A percentile compares a stretch with the other conserved stretches of the same genome.
Conservation (phyloP, 2,329 filamentous ascomycete genomes). For the Epichloe elymi region DNA sequence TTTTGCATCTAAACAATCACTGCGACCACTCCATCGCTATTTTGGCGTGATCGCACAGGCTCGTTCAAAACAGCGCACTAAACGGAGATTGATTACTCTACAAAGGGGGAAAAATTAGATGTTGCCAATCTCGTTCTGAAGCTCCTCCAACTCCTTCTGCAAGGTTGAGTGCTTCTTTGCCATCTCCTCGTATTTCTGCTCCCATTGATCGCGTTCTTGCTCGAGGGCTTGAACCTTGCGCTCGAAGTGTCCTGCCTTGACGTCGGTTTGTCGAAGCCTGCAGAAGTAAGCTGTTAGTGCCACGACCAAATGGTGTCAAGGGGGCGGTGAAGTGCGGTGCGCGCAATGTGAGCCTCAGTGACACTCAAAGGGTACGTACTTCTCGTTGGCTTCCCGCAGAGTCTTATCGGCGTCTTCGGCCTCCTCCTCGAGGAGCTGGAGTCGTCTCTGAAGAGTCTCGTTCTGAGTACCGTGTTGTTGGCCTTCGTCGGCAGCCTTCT, state of each 20-base stretch:
- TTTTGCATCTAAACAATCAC: slow-evolving; percentile 11
- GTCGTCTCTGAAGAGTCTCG: slow-evolving; percentile 79
- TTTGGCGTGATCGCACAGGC: not conserved
- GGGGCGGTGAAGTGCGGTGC: not conserved
- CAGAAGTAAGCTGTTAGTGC: slow-evolving; percentile 10
- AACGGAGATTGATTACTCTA: slow-evolving; percentile 10
- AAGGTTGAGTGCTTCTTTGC: slow-evolving; percentile 70
- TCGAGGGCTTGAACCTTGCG: slow-evolving; percentile 98
- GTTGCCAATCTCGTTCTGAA: slow-evolving; percentile 84
- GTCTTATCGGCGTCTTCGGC: slow-evolving; percentile 94
- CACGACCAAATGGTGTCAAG: not conserved
- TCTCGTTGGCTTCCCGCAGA: slow-evolving; percentile 93
- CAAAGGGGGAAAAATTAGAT: slow-evolving; percentile 45
- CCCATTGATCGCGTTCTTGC: slow-evolving; percentile 83
- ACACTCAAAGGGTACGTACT: slow-evolving; percentile 47
- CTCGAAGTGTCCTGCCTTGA: slow-evolving; percentile 98
- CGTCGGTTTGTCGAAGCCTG: slow-evolving; percentile 96
- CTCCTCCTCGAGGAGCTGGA: slow-evolving; percentile 96
- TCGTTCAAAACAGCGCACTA: not conserved
- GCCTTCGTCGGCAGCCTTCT: slow-evolving; percentile 75
- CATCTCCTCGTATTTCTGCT: slow-evolving; percentile 97
- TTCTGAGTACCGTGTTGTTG: slow-evolving; percentile 75
- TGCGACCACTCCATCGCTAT: not conserved
- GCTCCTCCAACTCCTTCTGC: slow-evolving; percentile 84
- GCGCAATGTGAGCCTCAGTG: not conserved